Evolutionary conservation across 805 yeast species (phyloP), one percentile per base, ranked within the genome.

Genomic region (Candida adriatica): DNA sequence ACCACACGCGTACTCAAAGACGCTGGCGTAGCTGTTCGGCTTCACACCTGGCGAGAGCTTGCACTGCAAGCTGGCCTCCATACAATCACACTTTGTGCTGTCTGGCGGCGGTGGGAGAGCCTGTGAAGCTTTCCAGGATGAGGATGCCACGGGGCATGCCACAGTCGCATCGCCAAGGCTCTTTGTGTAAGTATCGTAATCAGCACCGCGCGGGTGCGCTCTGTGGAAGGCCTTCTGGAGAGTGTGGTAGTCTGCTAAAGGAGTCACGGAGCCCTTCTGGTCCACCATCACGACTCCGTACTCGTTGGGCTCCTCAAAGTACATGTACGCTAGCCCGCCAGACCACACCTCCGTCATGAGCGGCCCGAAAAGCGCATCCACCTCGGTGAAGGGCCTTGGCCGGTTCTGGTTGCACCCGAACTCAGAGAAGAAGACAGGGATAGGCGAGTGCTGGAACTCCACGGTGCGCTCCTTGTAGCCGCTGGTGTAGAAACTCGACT

Each of bases 321-420:
- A 82, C 90, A 81, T 79, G 63, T 80, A 82, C 18, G 75, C 90
- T 51, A 82, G 71, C 48, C 90, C 94, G 45, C 94, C 92, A 26
- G 90, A 81, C 92, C 92, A 82, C 29, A 78, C 77, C 43, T 66
- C 73, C 18, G 84, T 73, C 94, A 82, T 82, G 27, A 77, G 66
- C 25, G 62, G 59, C 21, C 80, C 67, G 63, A 68, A 82, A 15
- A 82, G 53, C 30, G 84, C 72, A 20, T 62, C 73, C 33, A 82
- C 76, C 57, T 82, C 90, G 16, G 77, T 67, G 64, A 82, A 82
- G 26, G 68, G 70, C 61, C 92, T 71, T 45, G 88, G 90, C 41
- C 64, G 58, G 26, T 70, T 73, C 21, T 51, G 46, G 57, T 81
- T 81, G 59, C 92, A 82, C 34, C 92, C 90, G 57, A 80, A 81